phyloP scores from a whole-genome alignment of 306 rosid species.

The Vigna hirtella region DNA sequence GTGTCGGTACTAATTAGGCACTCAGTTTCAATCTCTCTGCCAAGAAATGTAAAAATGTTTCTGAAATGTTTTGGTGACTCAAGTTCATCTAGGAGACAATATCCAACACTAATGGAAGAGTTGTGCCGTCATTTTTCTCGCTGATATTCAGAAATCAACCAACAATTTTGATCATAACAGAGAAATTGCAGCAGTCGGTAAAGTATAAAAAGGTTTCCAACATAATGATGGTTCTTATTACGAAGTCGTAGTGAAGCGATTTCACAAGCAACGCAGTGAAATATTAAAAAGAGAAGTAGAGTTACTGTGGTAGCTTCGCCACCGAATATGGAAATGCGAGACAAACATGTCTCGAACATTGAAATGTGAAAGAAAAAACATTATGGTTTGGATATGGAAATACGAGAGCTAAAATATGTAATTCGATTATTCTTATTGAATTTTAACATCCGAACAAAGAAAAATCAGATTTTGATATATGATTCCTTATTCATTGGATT shows the following conservation, averaged over 20 bases:
- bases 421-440: too few relatives aligned
- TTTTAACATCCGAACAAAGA: too few relatives aligned
- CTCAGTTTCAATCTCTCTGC: too few relatives aligned
- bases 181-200: background rate
- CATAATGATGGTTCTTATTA: background rate
- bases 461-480: too few relatives aligned
- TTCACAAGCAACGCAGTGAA: background rate
- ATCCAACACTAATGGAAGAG: too few relatives aligned
- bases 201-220: slow-evolving; percentile 8
- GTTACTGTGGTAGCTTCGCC: too few relatives aligned
- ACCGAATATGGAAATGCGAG: background rate
- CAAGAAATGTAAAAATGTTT: background rate
- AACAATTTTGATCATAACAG: background rate
- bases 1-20: too few relatives aligned
- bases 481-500: too few relatives aligned
- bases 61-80: background rate
- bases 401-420: too few relatives aligned
- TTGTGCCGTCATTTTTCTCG: background rate
- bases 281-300: background rate
- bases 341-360: too few relatives aligned
- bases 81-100: background rate
- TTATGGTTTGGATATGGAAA: too few relatives aligned
- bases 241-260: background rate
- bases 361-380: too few relatives aligned
- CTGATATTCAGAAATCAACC: background rate